Evolutionary conservation across 2,329 filamentous ascomycete genomes (phyloP).

Genomic region (Grosmannia serpens): DNA sequence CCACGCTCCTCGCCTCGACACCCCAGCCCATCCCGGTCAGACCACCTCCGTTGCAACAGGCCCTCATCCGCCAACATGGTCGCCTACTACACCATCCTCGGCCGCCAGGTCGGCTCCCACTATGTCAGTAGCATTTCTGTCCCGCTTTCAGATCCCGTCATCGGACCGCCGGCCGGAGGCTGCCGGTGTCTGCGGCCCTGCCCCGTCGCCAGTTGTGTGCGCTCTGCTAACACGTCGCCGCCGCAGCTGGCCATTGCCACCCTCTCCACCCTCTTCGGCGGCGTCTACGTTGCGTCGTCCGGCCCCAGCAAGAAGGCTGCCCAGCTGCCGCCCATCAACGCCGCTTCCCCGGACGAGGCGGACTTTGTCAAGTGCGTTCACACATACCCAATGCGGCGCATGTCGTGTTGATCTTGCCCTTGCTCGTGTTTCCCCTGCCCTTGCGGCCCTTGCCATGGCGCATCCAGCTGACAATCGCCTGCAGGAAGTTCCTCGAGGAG

Average conservation of each 20-base stretch:
- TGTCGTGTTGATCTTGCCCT: background rate
- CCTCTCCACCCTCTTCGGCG: slow-evolving; percentile 39
- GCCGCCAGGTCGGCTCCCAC: slow-evolving; percentile 49
- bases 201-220: slow-evolving; percentile 6
- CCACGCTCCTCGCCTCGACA: background rate
- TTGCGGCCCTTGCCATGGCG: background rate
- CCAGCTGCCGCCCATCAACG: slow-evolving; percentile 48
- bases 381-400: background rate
- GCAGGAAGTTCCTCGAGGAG: slow-evolving; percentile 35
- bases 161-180: background rate
- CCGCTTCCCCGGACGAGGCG: slow-evolving; percentile 49
- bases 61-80: slow-evolving; percentile 26
- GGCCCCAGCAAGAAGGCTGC: slow-evolving; percentile 32
- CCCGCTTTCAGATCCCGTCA: background rate
- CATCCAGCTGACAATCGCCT: background rate
- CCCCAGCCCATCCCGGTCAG: background rate
- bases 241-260: slow-evolving; percentile 45
- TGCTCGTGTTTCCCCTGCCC: background rate
- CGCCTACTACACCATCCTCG: slow-evolving; percentile 42
- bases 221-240: background rate
- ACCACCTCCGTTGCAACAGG: background rate
- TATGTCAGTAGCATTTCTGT: slow-evolving; percentile 34
- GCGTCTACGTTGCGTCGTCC: slow-evolving; percentile 30
- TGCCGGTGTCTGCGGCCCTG: slow-evolving; percentile 5
- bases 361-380: slow-evolving; percentile 51